Evolutionary conservation across 495 filamentous ascomycete genomes (phyloP).

Genomic region (Xanthoparmelia taractica): DNA sequence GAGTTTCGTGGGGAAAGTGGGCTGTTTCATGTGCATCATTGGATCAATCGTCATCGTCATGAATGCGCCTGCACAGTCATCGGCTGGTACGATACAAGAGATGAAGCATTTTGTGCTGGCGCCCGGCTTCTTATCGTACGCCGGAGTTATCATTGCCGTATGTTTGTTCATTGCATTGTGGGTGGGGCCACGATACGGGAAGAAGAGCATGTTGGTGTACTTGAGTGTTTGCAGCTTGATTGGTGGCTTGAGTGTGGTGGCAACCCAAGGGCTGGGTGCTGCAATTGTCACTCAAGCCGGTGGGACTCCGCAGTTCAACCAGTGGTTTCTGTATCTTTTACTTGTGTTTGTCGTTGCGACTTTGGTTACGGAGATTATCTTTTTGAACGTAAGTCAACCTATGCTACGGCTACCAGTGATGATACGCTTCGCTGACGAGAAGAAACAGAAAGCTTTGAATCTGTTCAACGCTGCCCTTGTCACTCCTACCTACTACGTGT

Average conservation of each 20-base stretch:
- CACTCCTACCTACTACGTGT: slow-evolving; percentile 97
- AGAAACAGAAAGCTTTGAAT: slow-evolving; percentile 87
- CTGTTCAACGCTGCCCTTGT: slow-evolving; percentile 95
- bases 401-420: neutral
- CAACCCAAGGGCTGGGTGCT: slow-evolving; percentile 87
- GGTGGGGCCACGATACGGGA: slow-evolving; percentile 83
- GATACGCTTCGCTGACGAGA: slow-evolving; percentile 5
- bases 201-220: slow-evolving; percentile 96
- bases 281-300: slow-evolving; percentile 81
- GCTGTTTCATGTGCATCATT: slow-evolving; percentile 90
- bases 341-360: slow-evolving; percentile 85
- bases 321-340: slow-evolving; percentile 93
- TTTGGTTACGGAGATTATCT: slow-evolving; percentile 87
- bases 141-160: slow-evolving; percentile 73
- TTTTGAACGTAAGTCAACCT: slow-evolving; percentile 68
- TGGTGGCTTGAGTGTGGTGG: slow-evolving; percentile 89
- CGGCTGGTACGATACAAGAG: slow-evolving; percentile 81
- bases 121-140: slow-evolving; percentile 79
- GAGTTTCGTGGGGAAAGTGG: slow-evolving; percentile 91
- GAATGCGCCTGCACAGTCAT: slow-evolving; percentile 81
- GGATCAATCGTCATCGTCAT: slow-evolving; percentile 89
- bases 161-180: slow-evolving; percentile 67
- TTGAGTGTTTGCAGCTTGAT: slow-evolving; percentile 91
- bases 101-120: slow-evolving; percentile 84
- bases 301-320: slow-evolving; percentile 80